Base-by-base conservation (phyloP, 768 basidiomycete genomes). In the Lentinula lateritia region DNA sequence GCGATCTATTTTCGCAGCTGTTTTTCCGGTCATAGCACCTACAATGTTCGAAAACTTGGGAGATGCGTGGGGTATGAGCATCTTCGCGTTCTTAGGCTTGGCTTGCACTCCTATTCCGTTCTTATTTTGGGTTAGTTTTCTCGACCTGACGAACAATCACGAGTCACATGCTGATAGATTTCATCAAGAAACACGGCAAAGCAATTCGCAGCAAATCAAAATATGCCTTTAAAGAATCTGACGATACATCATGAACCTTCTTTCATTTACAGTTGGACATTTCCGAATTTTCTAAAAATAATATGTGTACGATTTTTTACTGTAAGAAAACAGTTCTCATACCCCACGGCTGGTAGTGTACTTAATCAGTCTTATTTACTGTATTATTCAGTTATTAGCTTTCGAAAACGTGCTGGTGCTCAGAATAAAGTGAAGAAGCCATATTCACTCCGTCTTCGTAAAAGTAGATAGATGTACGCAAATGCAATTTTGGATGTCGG, bases 1-100 rank as follows among this genome's bases (percentile, higher is more conserved):
- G 52, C 84, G 88, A 62, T 87, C 84, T 0, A 71, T 80, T 18
- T 82, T 85, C 63, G 88, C 84, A 23, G 85, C 83, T 1, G 76
- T 81, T 7, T 88, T 89, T 70, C 88, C 87, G 1, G 71, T 87
- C 15, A 79, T 86, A 67, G 80, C 80, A 50, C 79, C 83, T 0
- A 61, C 75, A 35, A 77, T 86, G 78, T 86, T 84, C 67, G 65
- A 65, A 38, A 71, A 73, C 1, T 74, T 87, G 1, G 86, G 84
- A 9, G 83, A 84, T 61, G 66, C 79, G 53, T 81, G 82, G 79
- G 83, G 80, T 0, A 78, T 80, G 76, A 80, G 76, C 63, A 72
- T 86, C 7, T 85, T 87, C 66, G 85, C 78, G 32, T 75, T 76
- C 58, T 65, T 86, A 45, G 73, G 82, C 12, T 72, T 81, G 9